Evolutionary conservation across 768 basidiomycete species (phyloP), one percentile per base, ranked within the genome.

Genomic region (Leccinum subtestaceum): DNA sequence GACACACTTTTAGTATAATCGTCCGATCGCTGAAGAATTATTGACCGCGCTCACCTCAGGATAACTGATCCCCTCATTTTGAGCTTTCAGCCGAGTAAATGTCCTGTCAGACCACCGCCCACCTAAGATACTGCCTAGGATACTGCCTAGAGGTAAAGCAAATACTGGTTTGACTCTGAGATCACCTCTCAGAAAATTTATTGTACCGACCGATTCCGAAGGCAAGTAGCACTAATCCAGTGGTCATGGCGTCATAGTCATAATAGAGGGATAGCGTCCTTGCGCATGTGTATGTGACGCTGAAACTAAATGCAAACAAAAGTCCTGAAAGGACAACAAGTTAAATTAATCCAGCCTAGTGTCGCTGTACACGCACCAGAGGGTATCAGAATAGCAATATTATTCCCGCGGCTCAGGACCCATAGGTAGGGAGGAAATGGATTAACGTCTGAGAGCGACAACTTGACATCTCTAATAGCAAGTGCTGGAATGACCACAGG

Each of bases 161-260:
- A 57, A 47, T 9, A 29, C 4, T 2, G 0, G 19, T 25, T 21
- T 34, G 9, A 56, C 19, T 45, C 21, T 12, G 4, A 48, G 0
- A 11, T 25, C 27, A 3, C 1, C 23, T 15, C 8, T 12, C 21
- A n/a, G n/a, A 40, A 10, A 5, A n/a, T 2, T 4, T 7, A 19
- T 6, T 38, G 5, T 51, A 67, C 80, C 27, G 40, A 85, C 89
- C 89, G 2, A 83, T 65, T 36, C 93, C 93, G 67, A 82, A 93
- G 0, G 89, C 71, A 12, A 97, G 81, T 1, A 93, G 78, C 5
- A 93, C 85, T 19, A 95, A 72, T 8, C 95, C 95, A 47, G 88
- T 88, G 50, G 82, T 78, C 29, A 97, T 75, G 1, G 93, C 79
- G 56, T 84, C 76, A 70, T 88, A 95, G 32, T 79, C 65, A 65